These are phyloP conservation scores for Fusarium coicis DNA, from an alignment of 2,329 filamentous ascomycete genomes.

Conservation along the genomic window DNA sequence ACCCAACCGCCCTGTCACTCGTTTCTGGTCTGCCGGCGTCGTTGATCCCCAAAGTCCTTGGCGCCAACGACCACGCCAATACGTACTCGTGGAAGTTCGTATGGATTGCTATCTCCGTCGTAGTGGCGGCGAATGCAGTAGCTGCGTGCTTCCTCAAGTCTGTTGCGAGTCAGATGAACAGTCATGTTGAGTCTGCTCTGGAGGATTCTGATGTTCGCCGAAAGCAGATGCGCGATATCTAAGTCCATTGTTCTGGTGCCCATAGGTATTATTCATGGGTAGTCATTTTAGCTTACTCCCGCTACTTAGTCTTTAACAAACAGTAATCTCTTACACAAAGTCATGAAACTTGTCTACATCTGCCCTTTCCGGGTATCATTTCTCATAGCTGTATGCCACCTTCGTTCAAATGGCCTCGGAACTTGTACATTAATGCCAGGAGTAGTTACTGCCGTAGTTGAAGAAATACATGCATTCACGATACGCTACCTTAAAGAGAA, in stretches of 20 bases:
- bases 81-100: background rate
- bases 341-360: no score
- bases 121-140: background rate
- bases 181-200: background rate
- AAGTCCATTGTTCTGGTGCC: no score
- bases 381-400: fast-evolving
- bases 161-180: background rate
- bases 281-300: no score
- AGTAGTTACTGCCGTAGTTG: no score
- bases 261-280: no score
- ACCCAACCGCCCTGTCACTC: background rate
- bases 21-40: background rate
- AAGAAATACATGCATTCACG: no score
- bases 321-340: no score
- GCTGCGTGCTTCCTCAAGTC: background rate
- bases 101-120: background rate
- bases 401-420: fast-evolving
- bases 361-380: no score
- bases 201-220: background rate
- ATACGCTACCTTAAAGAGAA: no score
- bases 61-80: background rate
- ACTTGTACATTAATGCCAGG: fast-evolving
- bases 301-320: no score
- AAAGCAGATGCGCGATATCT: background rate
- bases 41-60: background rate